Base-by-base conservation (phyloP, 768 basidiomycete genomes). In the Tylopilus rubrobrunneus region DNA sequence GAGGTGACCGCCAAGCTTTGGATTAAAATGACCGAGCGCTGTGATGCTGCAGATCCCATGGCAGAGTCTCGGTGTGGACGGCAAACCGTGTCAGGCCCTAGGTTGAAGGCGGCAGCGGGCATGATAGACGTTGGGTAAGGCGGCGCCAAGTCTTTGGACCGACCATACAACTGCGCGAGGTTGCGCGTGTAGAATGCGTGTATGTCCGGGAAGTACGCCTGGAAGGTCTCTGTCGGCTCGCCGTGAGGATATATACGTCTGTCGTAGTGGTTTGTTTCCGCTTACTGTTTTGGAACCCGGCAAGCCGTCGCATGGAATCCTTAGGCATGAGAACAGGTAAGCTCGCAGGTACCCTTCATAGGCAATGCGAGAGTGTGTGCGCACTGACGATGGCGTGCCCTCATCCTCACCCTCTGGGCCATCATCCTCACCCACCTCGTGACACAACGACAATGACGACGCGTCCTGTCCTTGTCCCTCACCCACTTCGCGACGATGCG, bases 1-100 rank as follows among this genome's bases (percentile, higher is more conserved):
- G 0, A 60, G 15, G 3, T 60, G 58, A 0, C 54, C 51, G 0
- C 51, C 45, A 0, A 2, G 4, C 5, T 19, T 23, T 0, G 36
- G 45, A 5, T 43, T 1, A 7, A 47, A 56, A 1, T 1, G 0
- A 0, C 58, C 58, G 0, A 60, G 48, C 0, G 45, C 51, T 0
- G 45, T 60, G 6, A 60, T 53, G 4, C 2, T 0, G 2, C 59
- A 60, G 1, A 60, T 56, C 0, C 53, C 51, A 4, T 56, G 60
- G 40, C 48, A 0, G 41, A 52, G 7, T 60, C 58, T 0, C 31
- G 17, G 3, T 60, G 58, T 0, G 50, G 50, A 0, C 1, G 9
- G 7, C 59, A 60, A 0, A 60, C 36, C 0, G 0, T 31, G 2
- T 31, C 2, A 31, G 7, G 10, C 5, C 31, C 10, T 1, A 25